phyloP scores from a whole-genome alignment of 2,329 filamentous ascomycete genomes.

The Botrytis aclada region DNA sequence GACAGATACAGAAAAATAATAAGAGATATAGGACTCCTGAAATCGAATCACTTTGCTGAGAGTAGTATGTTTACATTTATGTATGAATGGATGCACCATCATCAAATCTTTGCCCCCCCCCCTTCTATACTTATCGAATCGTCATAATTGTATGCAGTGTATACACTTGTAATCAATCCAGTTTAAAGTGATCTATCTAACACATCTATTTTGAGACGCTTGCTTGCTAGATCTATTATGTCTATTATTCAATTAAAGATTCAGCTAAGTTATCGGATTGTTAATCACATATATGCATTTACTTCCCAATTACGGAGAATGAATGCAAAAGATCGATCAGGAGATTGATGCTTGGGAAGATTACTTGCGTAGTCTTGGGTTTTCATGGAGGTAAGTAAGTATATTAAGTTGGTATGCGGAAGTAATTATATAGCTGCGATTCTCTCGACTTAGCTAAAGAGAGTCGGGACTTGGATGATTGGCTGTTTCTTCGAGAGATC shows the following conservation, averaged over 20 bases:
- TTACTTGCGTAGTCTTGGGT: neutral
- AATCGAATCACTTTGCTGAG: too few species aligned
- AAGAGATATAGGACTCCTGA: too few species aligned
- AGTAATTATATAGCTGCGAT: neutral
- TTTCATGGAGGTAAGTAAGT: neutral
- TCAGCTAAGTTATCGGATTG: neutral
- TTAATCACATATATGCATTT: neutral
- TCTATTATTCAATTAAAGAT: neutral
- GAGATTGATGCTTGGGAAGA: too few species aligned
- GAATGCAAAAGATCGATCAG: accelerated
- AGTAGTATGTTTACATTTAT: too few species aligned
- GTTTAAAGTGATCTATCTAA: too few species aligned
- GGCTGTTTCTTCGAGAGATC: neutral
- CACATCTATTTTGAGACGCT: neutral
- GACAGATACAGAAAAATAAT: too few species aligned
- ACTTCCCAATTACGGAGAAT: neutral
- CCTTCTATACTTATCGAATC: too few species aligned
- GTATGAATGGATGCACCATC: too few species aligned
- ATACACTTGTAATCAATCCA: too few species aligned
- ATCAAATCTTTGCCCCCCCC: too few species aligned
- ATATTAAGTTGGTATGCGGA: neutral
- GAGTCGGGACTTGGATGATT: neutral
- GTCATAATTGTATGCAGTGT: too few species aligned
- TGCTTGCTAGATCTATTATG: neutral
- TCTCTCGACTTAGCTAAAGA: neutral